Conservation (phyloP, 1,139 yeast species). For the Taphrina wiesneri region DNA sequence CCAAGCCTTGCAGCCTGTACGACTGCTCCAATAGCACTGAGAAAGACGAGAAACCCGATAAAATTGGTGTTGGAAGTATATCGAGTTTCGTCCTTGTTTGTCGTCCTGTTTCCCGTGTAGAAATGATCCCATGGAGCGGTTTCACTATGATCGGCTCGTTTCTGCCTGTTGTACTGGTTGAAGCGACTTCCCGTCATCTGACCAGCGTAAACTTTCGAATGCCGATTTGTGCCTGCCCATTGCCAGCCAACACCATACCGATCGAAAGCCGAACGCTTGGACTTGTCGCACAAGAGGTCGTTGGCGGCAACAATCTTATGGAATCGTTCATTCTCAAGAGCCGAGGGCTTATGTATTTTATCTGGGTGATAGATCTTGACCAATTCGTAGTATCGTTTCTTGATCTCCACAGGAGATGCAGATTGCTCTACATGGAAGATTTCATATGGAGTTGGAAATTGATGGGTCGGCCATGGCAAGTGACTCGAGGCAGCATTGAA, state of each 20-base stretch:
- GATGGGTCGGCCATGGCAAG: constrained; percentile 20
- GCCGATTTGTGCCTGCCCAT: constrained; percentile 17
- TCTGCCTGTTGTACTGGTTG: constrained; percentile 22
- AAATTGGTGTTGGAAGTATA: constrained; percentile 27
- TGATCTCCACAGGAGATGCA: constrained; percentile 53
- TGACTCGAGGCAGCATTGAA: neutral
- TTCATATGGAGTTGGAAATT: constrained; percentile 61
- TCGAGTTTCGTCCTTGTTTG: constrained; percentile 8
- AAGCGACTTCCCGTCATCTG: constrained; percentile 17
- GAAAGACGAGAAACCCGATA: constrained; percentile 28
- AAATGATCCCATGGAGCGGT: constrained; percentile 32
- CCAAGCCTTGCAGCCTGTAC: constrained; percentile 27
- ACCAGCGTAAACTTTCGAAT: constrained; percentile 23
- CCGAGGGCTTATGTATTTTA: constrained; percentile 37
- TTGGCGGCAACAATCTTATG: constrained; percentile 74
- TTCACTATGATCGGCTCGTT: constrained; percentile 23
- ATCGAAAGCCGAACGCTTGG: constrained; percentile 52
- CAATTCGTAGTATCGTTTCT: constrained; percentile 59
- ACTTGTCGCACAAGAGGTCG: constrained; percentile 63
- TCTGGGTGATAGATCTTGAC: constrained; percentile 92
- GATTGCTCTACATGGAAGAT: constrained; percentile 55
- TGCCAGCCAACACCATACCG: constrained; percentile 41
- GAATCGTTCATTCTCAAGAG: constrained; percentile 54
- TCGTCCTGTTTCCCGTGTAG: constrained; percentile 6
- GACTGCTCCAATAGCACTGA: constrained; percentile 31